Percentiles rank a stretch among this genome's conserved stretches.
These are phyloP conservation scores for Arabidopsis thaliana DNA, from an alignment of 345 rosid species.

Conservation along the genomic window TAIR10.1 NC_003070.9:12545501-12546000, in stretches of 20 bases:
- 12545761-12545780: conserved; percentile 36
- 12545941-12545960: conserved; percentile 32
- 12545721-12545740: conserved; percentile 26
- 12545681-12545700: conserved; percentile 31
- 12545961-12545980: conserved; percentile 40
- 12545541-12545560: conserved; percentile 38
- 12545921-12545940: conserved; percentile 40
- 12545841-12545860: conserved; percentile 44
- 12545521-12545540: conserved; percentile 35
- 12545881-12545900: conserved; percentile 35
- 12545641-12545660: conserved; percentile 25
- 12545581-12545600: conserved; percentile 17
- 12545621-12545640: conserved; percentile 44
- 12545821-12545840: conserved; percentile 40
- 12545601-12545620: conserved; percentile 34
- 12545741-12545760: conserved; percentile 36
- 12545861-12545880: conserved; percentile 40
- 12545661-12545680: conserved; percentile 35
- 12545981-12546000: conserved; percentile 57
- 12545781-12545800: conserved; percentile 36
- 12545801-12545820: conserved; percentile 28
- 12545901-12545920: conserved; percentile 38
- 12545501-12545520: conserved; percentile 34
- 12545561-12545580: conserved; percentile 38
- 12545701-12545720: conserved; percentile 46